These are phyloP conservation scores for Clarkia xantiana DNA, from an alignment of 345 rosid species.

Conservation along the genomic window DNA sequence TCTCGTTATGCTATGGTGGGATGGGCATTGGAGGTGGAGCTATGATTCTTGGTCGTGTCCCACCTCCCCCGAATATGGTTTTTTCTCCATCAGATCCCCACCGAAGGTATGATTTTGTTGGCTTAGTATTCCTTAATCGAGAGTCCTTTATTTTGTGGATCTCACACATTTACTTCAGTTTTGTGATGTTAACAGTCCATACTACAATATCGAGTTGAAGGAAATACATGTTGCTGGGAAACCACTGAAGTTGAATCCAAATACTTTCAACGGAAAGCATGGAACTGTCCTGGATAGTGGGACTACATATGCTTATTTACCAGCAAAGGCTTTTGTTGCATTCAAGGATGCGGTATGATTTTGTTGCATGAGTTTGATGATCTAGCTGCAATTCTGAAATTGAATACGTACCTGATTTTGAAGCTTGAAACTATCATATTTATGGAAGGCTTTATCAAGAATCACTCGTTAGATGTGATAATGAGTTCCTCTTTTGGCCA, in stretches of 20 bases:
- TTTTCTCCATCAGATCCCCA: conserved; percentile 52
- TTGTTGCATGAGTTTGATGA: conserved; percentile 3
- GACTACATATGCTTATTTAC: conserved; percentile 82
- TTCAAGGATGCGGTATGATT: conserved; percentile 69
- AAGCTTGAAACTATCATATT: too few relatives aligned
- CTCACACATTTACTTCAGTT: conserved; percentile 82
- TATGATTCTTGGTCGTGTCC: conserved; percentile 73
- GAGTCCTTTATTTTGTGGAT: conserved; percentile 18
- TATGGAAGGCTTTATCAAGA: too few relatives aligned
- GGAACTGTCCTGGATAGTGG: conserved; percentile 90
- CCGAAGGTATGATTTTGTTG: conserved; percentile 48
- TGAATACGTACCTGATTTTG: too few relatives aligned
- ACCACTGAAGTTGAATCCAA: conserved; percentile 39
- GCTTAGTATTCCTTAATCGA: not conserved
- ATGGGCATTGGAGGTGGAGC: conserved; percentile 91
- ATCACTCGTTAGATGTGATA: too few relatives aligned
- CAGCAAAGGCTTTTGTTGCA: conserved; percentile 52
- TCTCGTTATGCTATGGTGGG: conserved; percentile 89
- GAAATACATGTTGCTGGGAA: conserved; percentile 85
- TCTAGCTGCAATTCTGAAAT: not conserved
- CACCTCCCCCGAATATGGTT: conserved; percentile 53
- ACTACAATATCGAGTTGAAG: conserved; percentile 87
- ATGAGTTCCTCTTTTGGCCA: too few relatives aligned
- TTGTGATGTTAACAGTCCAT: conserved; percentile 97
- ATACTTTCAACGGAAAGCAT: conserved; percentile 51